Base-by-base conservation (phyloP, 306 rosid species). In the Quercus cerris region DNA sequence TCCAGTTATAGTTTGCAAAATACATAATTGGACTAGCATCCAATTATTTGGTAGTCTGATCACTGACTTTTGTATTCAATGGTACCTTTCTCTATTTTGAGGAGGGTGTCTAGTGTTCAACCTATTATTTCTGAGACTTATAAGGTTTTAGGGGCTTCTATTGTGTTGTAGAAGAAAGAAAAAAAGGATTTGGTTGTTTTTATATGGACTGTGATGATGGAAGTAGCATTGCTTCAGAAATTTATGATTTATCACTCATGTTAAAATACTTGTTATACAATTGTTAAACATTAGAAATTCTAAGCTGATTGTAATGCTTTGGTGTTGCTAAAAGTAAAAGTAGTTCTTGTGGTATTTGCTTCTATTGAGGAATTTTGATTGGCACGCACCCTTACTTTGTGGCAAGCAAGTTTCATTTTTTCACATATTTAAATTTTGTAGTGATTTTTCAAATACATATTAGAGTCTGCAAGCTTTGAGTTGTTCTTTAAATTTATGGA, bases 401-500 rank as follows among this genome's bases (percentile, higher is more conserved):
- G 17, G 74, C 75, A 63, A 63, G 64, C 73, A 71, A 79, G 81
- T 77, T 81, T 71, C 75, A 67, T 77, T 73, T 76, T 75, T 82
- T 80, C 83, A 80, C 83, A 54, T 77, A 15, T 78, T 81, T 86
- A 63, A 87, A 71, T 85, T 81, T 75, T 73, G 68, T 77, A 79
- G 81, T 82, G 82, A 62, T 82, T 89, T 87, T 90, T 84, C 97
- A 95, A 98, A 77, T 91, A 95, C 85, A 87, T 95, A 78, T 81
- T 95, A 92, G 94, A 93, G 91, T 89, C 99, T 52, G 90, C 99
- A 75, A 84, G 98, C 87, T 93, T 93, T 84, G 93, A 77, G 86
- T 74, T 95, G 92, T 95, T 95, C 88, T 95, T 90, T 85, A 95
- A 95, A 84, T 95, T 86, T 81, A 96, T 93, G 81, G 99, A 93